phyloP scores from a whole-genome alignment of 768 basidiomycete species.

The Hebeloma cylindrosporum region DNA sequence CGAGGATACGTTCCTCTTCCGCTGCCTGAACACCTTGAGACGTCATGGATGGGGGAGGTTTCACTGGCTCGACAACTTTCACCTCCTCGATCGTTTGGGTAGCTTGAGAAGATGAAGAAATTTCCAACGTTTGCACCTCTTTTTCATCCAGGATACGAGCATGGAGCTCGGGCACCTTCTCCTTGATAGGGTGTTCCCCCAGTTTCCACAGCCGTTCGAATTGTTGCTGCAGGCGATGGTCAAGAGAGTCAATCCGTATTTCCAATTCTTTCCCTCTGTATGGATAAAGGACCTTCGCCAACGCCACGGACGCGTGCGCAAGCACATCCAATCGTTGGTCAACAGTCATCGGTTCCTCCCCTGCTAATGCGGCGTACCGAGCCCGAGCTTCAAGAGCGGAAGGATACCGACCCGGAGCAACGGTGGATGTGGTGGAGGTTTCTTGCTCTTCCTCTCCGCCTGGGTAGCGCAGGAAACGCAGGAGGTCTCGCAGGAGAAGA shows the following conservation, averaged over 20 bases:
- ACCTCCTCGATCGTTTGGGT: neutral
- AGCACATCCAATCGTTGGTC: constrained; percentile 19
- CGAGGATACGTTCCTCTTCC: neutral
- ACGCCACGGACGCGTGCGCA: constrained; percentile 15
- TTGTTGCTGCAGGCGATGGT: constrained; percentile 14
- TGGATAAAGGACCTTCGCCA: constrained; percentile 17
- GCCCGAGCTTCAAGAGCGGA: constrained; percentile 1
- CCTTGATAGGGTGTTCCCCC: constrained; percentile 3
- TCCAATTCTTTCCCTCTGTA: constrained; percentile 14
- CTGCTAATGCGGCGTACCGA: constrained; percentile 5
- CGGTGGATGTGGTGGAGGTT: too few relatives aligned
- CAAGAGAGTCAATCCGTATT: constrained; percentile 12
- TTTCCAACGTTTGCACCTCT: constrained; percentile 3
- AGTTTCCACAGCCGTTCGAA: constrained; percentile 13
- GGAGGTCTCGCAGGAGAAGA: constrained; percentile 6
- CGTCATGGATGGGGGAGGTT: neutral
- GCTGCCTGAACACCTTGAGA: constrained; percentile 4
- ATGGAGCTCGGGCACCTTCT: neutral
- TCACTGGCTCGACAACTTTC: neutral
- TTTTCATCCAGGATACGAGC: neutral
- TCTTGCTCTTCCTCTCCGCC: too few relatives aligned
- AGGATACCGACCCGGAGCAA: neutral
- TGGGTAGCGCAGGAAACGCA: neutral
- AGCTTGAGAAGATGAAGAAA: neutral
- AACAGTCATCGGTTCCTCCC: constrained; percentile 12